Evolutionary conservation across 108 stramenopile genomes (phyloP).

Genomic region (Epithemia pelagica): DNA sequence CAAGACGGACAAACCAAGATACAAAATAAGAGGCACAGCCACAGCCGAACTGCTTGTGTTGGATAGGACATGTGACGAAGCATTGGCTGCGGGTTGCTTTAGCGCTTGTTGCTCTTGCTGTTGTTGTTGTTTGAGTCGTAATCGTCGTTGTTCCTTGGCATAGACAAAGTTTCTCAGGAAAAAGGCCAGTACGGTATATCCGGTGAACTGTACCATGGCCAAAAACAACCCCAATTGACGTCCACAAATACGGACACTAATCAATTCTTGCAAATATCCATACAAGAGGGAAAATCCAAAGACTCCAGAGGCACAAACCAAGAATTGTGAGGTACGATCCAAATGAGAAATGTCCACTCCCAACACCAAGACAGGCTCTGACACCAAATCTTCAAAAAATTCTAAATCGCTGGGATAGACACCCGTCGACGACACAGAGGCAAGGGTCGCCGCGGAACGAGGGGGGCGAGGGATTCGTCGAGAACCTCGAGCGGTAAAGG

Average conservation of each 20-base stretch:
- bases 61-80: neutral
- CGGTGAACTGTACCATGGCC: slow-evolving; percentile 68
- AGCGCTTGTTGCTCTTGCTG: neutral
- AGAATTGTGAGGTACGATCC: slow-evolving; percentile 53
- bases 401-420: slow-evolving; percentile 28
- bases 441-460: neutral
- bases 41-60: neutral
- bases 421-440: neutral
- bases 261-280: slow-evolving; percentile 84
- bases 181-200: slow-evolving; percentile 64
- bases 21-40: slow-evolving; percentile 53
- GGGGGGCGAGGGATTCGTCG: neutral
- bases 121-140: neutral
- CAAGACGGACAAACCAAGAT: slow-evolving; percentile 66
- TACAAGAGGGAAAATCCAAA: slow-evolving; percentile 78
- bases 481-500: neutral
- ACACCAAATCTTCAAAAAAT: slow-evolving; percentile 57
- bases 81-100: neutral
- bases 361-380: slow-evolving; percentile 57
- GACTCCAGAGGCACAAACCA: slow-evolving; percentile 66
- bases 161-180: slow-evolving; percentile 39
- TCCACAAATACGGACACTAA: slow-evolving; percentile 66
- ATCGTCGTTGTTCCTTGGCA: slow-evolving; percentile 20
- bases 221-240: slow-evolving; percentile 80
- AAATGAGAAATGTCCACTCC: slow-evolving; percentile 65